phyloP scores from a whole-genome alignment of 208 protist species.

The Leishmania major region DNA sequence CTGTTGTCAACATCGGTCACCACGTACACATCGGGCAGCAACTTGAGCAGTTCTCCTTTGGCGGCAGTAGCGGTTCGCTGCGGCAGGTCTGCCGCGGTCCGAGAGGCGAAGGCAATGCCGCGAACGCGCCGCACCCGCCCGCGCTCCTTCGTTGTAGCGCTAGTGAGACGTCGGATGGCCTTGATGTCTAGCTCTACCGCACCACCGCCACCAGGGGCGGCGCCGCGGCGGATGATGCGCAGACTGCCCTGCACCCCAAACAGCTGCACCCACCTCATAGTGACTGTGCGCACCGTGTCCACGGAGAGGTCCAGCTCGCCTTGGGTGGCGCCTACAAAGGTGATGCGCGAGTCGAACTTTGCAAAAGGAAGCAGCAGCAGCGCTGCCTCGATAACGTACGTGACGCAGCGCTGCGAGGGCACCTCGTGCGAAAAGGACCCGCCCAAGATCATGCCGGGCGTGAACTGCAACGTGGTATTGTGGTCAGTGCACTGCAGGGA shows the following conservation, averaged over 20 bases:
- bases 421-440: slow-evolving; percentile 91
- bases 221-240: slow-evolving; percentile 86
- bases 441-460: slow-evolving; percentile 92
- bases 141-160: slow-evolving; percentile 64
- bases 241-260: slow-evolving; percentile 86
- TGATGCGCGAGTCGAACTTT: slow-evolving; percentile 89
- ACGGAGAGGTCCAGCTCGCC: slow-evolving; percentile 84
- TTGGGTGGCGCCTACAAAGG: slow-evolving; percentile 87
- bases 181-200: slow-evolving; percentile 83
- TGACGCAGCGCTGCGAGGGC: slow-evolving; percentile 73
- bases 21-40: slow-evolving; percentile 94
- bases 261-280: slow-evolving; percentile 81
- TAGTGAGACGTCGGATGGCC: slow-evolving; percentile 72
- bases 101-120: slow-evolving; percentile 92
- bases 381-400: slow-evolving; percentile 87
- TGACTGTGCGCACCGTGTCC: slow-evolving; percentile 92
- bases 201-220: slow-evolving; percentile 82
- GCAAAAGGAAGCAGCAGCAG: slow-evolving; percentile 89
- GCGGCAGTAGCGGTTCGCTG: slow-evolving; percentile 87
- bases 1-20: slow-evolving; percentile 89
- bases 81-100: slow-evolving; percentile 82
- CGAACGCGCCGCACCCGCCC: slow-evolving; percentile 91
- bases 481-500: slow-evolving; percentile 70
- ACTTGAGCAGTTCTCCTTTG: slow-evolving; percentile 86
- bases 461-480: slow-evolving; percentile 82